Evolutionary conservation across 352 stramenopile species (phyloP), one percentile per base, ranked within the genome.

Genomic region (Phytophthora nicotianae): DNA sequence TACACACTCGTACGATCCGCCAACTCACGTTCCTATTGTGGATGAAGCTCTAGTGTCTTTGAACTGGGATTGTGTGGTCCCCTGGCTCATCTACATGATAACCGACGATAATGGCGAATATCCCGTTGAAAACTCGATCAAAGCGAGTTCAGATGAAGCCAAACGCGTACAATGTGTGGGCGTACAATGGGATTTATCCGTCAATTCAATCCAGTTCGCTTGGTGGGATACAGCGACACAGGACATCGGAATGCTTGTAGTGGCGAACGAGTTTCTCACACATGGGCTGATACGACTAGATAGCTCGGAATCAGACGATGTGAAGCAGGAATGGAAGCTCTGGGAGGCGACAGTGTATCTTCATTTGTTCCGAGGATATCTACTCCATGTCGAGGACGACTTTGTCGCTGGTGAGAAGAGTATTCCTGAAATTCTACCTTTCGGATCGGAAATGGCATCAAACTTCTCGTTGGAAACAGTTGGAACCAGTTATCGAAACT

Each of bases 31-130:
- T 13, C 83, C 83, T 11, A 61, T 68, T 3, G 41, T 46, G 3
- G 70, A 78, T 14, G 77, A 92, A 53, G 62, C 74, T 4, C 64
- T 93, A 4, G 10, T 89, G 1, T 63, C 70, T 19, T 55, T 91
- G 19, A 86, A 90, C 33, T 93, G 83, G 83, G 83, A 93, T 41
- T 84, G 77, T 50, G 69, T 91, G 13, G 88, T 87, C 47, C 83
- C 83, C 2, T 74, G 85, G 21, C 58, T 93, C 0, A 73, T 89
- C 2, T 76, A 68, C 43, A 63, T 90, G 26, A 33, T 70, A 13
- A 86, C 79, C 0, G 70, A 82, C 20, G 77, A 88, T 5, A 73
- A 86, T 6, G 63, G 74, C 14, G 52, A 69, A 8, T 50, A 37
- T 21, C 26, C 21, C 26, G 17, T 55, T 19, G 37, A 64, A 2